These are phyloP conservation scores for Globisporangium solare DNA, from an alignment of 352 stramenopile genomes.

Conservation along the genomic window DNA sequence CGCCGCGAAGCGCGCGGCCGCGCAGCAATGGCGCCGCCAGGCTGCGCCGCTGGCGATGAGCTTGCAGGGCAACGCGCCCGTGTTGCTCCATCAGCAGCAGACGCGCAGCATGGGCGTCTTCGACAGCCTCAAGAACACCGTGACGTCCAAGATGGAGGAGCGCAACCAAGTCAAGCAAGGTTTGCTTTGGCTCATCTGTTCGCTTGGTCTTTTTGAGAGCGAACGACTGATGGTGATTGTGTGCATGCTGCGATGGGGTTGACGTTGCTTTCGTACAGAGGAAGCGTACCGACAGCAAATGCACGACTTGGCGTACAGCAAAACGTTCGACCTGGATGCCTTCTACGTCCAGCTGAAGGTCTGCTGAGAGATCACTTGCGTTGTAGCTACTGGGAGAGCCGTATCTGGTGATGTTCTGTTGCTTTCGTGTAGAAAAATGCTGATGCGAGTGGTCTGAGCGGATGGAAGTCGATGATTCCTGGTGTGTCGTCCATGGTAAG, in stretches of 20 bases:
- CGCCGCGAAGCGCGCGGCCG: conserved; percentile 27
- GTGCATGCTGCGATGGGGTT: not conserved
- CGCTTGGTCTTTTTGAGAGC: not conserved
- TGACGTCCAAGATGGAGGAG: conserved; percentile 75
- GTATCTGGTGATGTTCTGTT: not conserved
- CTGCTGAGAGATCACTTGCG: not conserved
- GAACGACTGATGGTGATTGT: not conserved
- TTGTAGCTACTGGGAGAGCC: too few species aligned
- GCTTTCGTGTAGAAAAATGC: conserved; percentile 60
- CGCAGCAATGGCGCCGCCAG: conserved; percentile 22
- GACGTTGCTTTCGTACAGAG: conserved; percentile 21
- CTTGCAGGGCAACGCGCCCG: conserved; percentile 4
- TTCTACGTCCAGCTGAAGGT: conserved; percentile 76
- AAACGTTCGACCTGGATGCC: conserved; percentile 66
- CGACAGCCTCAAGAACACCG: conserved; percentile 60
- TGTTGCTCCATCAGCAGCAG: conserved; percentile 17
- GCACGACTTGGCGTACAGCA: conserved; percentile 56
- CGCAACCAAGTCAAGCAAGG: conserved; percentile 77
- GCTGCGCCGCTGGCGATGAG: conserved; percentile 6
- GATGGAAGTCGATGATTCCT: conserved; percentile 78
- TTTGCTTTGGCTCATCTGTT: conserved; percentile 11
- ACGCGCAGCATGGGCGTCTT: conserved; percentile 73
- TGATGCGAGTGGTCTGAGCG: conserved; percentile 59
- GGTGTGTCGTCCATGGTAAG: conserved; percentile 72
- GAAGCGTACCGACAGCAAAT: conserved; percentile 78